Base-by-base conservation (phyloP, 2,329 filamentous ascomycete genomes). In the Aureobasidium sp. region DNA sequence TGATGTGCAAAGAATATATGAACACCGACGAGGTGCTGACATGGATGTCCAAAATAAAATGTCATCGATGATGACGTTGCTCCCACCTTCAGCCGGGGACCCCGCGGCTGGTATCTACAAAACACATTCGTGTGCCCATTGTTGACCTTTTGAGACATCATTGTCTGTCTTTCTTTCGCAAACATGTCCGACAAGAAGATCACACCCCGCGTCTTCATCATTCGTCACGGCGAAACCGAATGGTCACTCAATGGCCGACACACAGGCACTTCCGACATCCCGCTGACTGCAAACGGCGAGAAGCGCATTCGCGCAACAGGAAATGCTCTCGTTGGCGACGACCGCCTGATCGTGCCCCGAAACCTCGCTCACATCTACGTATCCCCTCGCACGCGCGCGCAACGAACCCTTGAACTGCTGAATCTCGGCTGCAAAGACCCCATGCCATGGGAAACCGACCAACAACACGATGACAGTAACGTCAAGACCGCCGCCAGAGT, bases 221-320 rank as follows among this genome's bases (percentile, higher is more conserved):
- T 81, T 69, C 90, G 92, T 69, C 92, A 97, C 72, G 93, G 92
- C 76, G 91, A 97, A 78, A 97, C 92, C 4, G 91, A 96, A 79
- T 97, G 92, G 92, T 95, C 90, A 5, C 84, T 96, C 52, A 88
- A 88, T 68, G 92, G 72, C 20, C 68, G 86, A 59, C 90, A 97
- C 76, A 97, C 93, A 0, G 89, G 92, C 57, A 82, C 79, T 32
- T 89, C 89, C n/a, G 92, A 97, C 71, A 89, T 97, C 4, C 87
- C 91, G 1, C 80, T 97, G 41, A 97, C 92, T 0, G 77, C 81
- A 56, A 88, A 90, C 71, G 93, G 93, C 59, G 79, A 81, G 68
- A 76, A 75, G 65, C 75, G 79, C 5, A 73, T 81, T n/a, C 72
- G 70, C 32, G 78, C 78, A 9, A 97, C 93, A 0, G 92, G 92